Base-by-base conservation (phyloP, 192 early-diverging fungal genomes). In the Rhizoclosmatium globosum region DNA sequence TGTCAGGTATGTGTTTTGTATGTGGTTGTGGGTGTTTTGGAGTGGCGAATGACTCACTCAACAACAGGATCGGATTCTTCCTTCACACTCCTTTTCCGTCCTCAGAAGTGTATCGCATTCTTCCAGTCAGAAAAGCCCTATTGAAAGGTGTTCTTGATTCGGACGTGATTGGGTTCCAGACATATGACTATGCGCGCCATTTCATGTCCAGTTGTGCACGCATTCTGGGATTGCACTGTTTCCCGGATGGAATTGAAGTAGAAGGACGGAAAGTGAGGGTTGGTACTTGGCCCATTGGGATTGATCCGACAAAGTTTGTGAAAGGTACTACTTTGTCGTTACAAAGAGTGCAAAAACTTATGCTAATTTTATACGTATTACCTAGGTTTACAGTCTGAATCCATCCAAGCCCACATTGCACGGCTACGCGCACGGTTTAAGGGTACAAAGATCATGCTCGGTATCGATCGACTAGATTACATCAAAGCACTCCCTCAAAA, bases 401-500 rank as follows among this genome's bases (percentile, higher is more conserved):
- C 61, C 13, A 47, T 76, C 48, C 74, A 76, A 64, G 6, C 21
- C 11, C 62, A 76, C 42, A 98, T 99, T 77, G 83, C 87, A 9
- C 84, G 88, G 64, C 83, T 99, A n/a, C 89, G 94, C 79, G 89
- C 89, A 58, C 92, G 92, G 77, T 99, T 99, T 79, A 88, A 90
- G 60, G 96, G 93, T 19, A 90, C 90, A 46, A 94, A 95, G 80
- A 84, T 99, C 7, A 93, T 99, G 82, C 94, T 99, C 1, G 97
- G 98, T 17, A 97, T 99, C 1, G 98, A 99, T 81, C 91, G 98
- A 46, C 88, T 99, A 53, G 98, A 99, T 85, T 99, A 99, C 82
- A 99, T 99, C 88, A 99, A 99, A 87, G 98, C 98, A 60, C 95
- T 99, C 23, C 98, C 98, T 43, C 98, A 99, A 79, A 99, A 99